A percentile compares a stretch with the other conserved stretches of the same genome.
phyloP scores from a whole-genome alignment of 1,284 basidiomycete genomes.

The Leccinum angustisporum region DNA sequence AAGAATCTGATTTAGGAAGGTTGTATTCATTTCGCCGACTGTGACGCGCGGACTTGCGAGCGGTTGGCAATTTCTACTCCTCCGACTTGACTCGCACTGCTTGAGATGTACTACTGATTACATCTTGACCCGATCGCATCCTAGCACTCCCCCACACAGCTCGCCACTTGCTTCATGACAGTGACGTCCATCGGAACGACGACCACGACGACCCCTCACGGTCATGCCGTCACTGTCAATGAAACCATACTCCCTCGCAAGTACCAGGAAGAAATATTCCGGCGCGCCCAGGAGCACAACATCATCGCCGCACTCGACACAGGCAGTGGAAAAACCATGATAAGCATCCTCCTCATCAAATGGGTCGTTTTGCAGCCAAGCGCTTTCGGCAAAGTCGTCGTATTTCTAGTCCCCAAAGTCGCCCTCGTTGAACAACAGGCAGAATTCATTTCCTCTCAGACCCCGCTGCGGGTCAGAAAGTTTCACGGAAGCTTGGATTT shows the following conservation, averaged over 20 bases:
- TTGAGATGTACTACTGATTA: slow-evolving; percentile 27
- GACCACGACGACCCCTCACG: slow-evolving; percentile 25
- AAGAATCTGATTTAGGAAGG: slow-evolving; percentile 28
- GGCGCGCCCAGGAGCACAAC: slow-evolving; percentile 66
- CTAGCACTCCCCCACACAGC: slow-evolving; percentile 18
- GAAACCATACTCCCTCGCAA: slow-evolving; percentile 47
- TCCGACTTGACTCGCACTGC: background rate
- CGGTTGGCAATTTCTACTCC: slow-evolving; percentile 11
- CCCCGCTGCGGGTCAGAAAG: slow-evolving; percentile 61
- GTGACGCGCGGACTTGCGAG: slow-evolving; percentile 29
- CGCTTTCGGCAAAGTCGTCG: slow-evolving; percentile 51
- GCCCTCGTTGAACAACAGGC: slow-evolving; percentile 81
- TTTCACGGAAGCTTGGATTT: slow-evolving; percentile 70
- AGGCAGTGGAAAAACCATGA: slow-evolving; percentile 81
- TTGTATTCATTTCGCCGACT: slow-evolving; percentile 26
- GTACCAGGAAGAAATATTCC: slow-evolving; percentile 76
- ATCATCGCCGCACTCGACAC: slow-evolving; percentile 78
- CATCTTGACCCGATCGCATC: slow-evolving; percentile 15
- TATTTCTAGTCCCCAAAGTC: slow-evolving; percentile 82
- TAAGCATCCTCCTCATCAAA: slow-evolving; percentile 75
- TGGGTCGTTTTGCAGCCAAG: slow-evolving; percentile 59
- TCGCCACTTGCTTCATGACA: slow-evolving; percentile 25
- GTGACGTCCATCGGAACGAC: slow-evolving; percentile 19
- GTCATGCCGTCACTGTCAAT: slow-evolving; percentile 31
- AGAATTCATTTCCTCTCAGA: slow-evolving; percentile 63